phyloP scores from a whole-genome alignment of 768 basidiomycete species.

The Tephrocybe rancida region DNA sequence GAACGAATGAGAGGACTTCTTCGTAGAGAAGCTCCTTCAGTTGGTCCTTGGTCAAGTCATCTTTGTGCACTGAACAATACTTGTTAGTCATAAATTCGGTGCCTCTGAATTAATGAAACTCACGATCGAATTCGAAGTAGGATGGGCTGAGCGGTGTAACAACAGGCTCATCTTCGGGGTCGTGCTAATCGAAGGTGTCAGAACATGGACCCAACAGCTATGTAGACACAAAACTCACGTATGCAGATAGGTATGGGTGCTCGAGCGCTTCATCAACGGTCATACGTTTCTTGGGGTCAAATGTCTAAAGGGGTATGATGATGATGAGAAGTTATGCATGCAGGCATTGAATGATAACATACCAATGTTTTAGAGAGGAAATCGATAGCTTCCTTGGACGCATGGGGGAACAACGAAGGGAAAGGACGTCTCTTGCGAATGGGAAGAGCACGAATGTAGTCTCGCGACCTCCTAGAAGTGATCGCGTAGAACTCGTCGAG shows the following conservation, averaged over 20 bases:
- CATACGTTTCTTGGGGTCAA: slow-evolving; percentile 96
- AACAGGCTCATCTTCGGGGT: slow-evolving; percentile 87
- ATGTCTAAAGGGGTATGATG: slow-evolving; percentile 57
- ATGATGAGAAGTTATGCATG: background rate
- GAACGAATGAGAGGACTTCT: slow-evolving; percentile 78
- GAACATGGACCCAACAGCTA: background rate
- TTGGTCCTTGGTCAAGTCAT: slow-evolving; percentile 75
- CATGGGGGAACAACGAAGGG: slow-evolving; percentile 85
- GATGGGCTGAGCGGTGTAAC: slow-evolving; percentile 78
- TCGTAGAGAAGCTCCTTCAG: slow-evolving; percentile 84
- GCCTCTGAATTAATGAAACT: slow-evolving; percentile 25
- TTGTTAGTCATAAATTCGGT: slow-evolving; percentile 6
- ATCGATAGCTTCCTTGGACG: slow-evolving; percentile 71
- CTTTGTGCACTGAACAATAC: slow-evolving; percentile 56
- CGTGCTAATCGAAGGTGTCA: slow-evolving; percentile 61
- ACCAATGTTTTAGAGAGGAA: slow-evolving; percentile 82
- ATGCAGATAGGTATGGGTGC: slow-evolving; percentile 93
- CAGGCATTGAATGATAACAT: slow-evolving; percentile 15
- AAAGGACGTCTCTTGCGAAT: slow-evolving; percentile 90
- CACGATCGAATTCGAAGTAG: slow-evolving; percentile 91
- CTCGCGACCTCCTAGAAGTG: slow-evolving; percentile 87
- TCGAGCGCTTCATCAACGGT: slow-evolving; percentile 92
- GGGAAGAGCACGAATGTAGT: slow-evolving; percentile 93
- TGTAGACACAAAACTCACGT: slow-evolving; percentile 43
- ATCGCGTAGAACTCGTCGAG: slow-evolving; percentile 98